Conservation (phyloP, 345 rosid genomes). For the Mercurialis annua region DNA sequence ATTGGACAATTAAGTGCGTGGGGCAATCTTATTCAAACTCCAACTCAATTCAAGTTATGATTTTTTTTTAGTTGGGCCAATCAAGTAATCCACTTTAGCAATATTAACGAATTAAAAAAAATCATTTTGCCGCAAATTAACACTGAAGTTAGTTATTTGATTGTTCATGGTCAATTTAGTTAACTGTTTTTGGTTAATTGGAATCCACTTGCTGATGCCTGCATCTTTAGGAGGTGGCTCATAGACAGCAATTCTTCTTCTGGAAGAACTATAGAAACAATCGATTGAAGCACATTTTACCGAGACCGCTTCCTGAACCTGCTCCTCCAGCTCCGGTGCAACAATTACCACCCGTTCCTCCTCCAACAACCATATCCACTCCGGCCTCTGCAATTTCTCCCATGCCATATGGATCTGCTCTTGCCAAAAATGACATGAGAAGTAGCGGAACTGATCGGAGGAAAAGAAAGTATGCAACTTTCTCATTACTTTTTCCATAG, state of each 20-base stretch:
- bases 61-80: too few relatives aligned
- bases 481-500: background rate
- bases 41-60: too few relatives aligned
- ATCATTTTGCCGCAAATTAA: too few relatives aligned
- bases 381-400: conserved; percentile 69
- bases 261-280: conserved; percentile 99
- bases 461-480: conserved; percentile 63
- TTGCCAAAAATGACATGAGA: conserved; percentile 64
- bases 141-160: too few relatives aligned
- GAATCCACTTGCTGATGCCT: conserved; percentile 3
- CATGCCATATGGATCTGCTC: conserved; percentile 67
- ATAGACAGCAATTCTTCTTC: conserved; percentile 92
- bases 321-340: conserved; percentile 41
- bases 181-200: conserved; percentile 15
- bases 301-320: conserved; percentile 91
- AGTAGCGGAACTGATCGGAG: conserved; percentile 66
- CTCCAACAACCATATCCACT: conserved; percentile 48
- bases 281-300: conserved; percentile 83
- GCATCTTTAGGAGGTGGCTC: conserved; percentile 70
- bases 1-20: too few relatives aligned
- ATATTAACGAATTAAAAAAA: too few relatives aligned
- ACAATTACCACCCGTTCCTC: conserved; percentile 37
- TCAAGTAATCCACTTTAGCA: too few relatives aligned
- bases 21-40: too few relatives aligned
- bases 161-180: background rate